Conservation (phyloP, 306 rosid genomes). For the Fagus crenata region DNA sequence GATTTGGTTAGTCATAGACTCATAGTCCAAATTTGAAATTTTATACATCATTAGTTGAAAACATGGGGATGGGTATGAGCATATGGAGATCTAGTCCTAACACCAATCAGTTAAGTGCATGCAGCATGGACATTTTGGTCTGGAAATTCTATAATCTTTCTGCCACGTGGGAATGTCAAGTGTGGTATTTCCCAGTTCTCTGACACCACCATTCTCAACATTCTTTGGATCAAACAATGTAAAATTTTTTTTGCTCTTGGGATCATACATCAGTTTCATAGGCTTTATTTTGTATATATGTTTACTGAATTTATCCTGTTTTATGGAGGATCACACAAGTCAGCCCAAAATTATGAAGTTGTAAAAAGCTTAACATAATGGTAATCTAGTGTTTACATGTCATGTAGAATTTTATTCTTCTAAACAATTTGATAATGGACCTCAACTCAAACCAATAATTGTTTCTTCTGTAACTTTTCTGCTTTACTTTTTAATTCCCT, state of each 20-base stretch:
- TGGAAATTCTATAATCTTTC: neutral
- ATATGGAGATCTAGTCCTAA: neutral
- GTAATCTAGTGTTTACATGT: neutral
- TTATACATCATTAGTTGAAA: too few relatives aligned
- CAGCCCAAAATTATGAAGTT: neutral
- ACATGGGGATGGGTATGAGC: too few relatives aligned
- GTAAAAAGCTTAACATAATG: neutral
- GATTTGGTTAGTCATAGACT: neutral
- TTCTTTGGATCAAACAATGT: neutral
- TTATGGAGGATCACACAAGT: neutral
- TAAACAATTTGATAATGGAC: neutral
- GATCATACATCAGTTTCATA: too few relatives aligned
- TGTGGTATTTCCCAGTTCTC: too few relatives aligned
- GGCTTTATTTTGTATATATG: too few relatives aligned
- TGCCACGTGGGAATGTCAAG: neutral
- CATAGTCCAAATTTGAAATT: too few relatives aligned
- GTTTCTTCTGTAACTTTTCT: conserved; percentile 1
- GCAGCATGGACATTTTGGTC: neutral
- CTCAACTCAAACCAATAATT: conserved; percentile 1
- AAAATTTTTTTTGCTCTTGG: neutral
- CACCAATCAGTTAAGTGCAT: neutral
- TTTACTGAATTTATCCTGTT: neutral
- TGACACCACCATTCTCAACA: neutral
- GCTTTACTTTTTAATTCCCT: neutral
- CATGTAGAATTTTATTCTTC: neutral